A percentile compares a stretch with the other conserved stretches of the same genome.
These are phyloP conservation scores for Colletotrichum siamense DNA, from an alignment of 2,329 filamentous ascomycete species.

Conservation along the genomic window DNA sequence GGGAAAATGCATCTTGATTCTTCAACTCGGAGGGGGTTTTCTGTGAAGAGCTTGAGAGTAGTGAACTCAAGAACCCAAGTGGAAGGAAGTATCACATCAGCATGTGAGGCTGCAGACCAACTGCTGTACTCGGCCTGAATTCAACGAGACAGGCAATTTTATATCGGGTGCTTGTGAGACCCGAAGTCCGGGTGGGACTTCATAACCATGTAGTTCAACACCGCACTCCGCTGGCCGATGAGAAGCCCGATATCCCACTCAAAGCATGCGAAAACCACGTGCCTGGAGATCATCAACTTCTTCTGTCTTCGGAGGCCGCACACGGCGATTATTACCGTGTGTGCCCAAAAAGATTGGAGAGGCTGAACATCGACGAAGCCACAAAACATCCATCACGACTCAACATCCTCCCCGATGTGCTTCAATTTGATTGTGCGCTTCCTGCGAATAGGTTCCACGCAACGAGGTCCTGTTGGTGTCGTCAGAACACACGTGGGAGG, in stretches of 20 bases:
- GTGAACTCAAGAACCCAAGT: not conserved
- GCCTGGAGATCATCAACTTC: not conserved
- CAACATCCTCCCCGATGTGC: not conserved
- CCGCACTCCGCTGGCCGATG: not conserved
- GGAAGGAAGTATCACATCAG: not conserved
- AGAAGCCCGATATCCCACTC: not conserved
- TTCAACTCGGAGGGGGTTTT: not conserved
- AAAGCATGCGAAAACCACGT: not conserved
- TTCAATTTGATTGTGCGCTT: not conserved
- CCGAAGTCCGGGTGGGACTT: not conserved
- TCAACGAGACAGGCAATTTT: not conserved
- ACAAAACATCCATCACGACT: not conserved
- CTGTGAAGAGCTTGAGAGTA: not conserved
- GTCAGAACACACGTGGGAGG: not conserved
- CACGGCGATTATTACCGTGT: not conserved
- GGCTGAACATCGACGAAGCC: not conserved
- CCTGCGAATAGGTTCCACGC: not conserved
- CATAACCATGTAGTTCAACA: not conserved
- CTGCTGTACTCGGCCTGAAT: not conserved
- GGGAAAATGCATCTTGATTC: not conserved
- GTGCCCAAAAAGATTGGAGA: not conserved
- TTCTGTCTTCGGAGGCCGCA: not conserved
- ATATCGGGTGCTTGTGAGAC: not conserved
- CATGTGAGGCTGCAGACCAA: not conserved
- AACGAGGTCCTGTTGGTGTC: not conserved